Evolutionary conservation across 2,329 filamentous ascomycete species (phyloP), one percentile per base, ranked within the genome.

Genomic region (Parafenestella ontariensis): DNA sequence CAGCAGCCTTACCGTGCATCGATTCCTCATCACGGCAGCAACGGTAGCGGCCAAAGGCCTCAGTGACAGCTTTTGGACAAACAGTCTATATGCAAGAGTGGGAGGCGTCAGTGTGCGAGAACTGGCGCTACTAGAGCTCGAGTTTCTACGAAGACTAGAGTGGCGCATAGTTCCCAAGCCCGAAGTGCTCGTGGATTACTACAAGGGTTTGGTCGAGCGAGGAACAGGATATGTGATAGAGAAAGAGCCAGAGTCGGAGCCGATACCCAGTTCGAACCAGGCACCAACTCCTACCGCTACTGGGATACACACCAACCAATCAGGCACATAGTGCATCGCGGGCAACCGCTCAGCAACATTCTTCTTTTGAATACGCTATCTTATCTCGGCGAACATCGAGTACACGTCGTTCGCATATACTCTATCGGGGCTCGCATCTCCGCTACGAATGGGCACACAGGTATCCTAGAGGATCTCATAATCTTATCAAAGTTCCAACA

Each of bases 131-230:
- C 81, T 99, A 9, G 95, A 99, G 75, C 83, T 99, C 26, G 95
- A 99, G 69, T 96, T 99, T 64, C 79, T 99, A 28, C 92, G 93
- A 71, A 84, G 91, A 48, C 89, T 99, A 24, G 91, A 97, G 70
- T 99, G 95, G 94, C 91, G 90, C 69, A 99, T 99, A 63, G 93
- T 99, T 3, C 95, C 95, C 5, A 92, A 96, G 69, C 93, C 95
- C 1, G 95, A 98, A 73, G 89, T 96, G 2, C 81, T 99, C 39
- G 91, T 92, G 23, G 92, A 96, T 52, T 99, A 99, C 73, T 99
- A 98, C 75, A 86, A 87, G 56, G 94, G 91, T 45, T 79, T 99
- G 29, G 89, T 98, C 28, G 91, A 87, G 53, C 77, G 87, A 61
- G 85, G 82, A 49, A 81, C 83, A 20, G 84, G 84, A 34, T 89